These are phyloP conservation scores for Iris pallida DNA, from an alignment of 116 monocot species.

Conservation along the genomic window DNA sequence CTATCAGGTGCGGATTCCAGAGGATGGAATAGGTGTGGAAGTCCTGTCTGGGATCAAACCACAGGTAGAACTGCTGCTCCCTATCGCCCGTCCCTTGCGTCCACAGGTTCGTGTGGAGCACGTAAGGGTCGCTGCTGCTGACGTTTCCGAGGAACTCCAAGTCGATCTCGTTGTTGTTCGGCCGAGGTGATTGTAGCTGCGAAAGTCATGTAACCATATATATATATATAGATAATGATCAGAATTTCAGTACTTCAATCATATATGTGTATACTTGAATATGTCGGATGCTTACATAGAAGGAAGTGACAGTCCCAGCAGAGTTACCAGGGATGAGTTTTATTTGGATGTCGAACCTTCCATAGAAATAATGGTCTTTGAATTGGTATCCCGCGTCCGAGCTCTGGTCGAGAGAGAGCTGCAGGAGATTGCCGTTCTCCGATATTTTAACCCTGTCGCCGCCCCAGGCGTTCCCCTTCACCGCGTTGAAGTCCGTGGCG, in stretches of 20 bases:
- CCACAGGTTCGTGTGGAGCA: slow-evolving; percentile 4
- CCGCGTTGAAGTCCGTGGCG: background rate
- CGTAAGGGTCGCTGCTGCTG: background rate
- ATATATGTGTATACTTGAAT: no score
- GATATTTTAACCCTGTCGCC: background rate
- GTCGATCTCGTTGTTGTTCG: slow-evolving; percentile 7
- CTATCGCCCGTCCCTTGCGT: slow-evolving; percentile 7
- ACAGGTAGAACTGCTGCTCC: slow-evolving; percentile 13
- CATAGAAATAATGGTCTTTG: background rate
- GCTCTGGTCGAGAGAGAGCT: background rate
- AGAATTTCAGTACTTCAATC: no score
- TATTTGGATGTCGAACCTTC: background rate
- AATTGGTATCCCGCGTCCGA: background rate
- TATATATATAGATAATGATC: no score
- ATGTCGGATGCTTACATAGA: background rate
- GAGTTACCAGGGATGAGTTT: background rate
- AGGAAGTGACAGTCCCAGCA: background rate
- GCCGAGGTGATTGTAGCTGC: slow-evolving; percentile 4
- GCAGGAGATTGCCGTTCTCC: background rate
- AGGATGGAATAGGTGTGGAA: slow-evolving; percentile 12
- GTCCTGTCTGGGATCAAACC: slow-evolving; percentile 10
- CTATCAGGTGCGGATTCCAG: slow-evolving; percentile 2
- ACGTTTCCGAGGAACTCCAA: slow-evolving; percentile 10
- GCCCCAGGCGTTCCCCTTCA: background rate
- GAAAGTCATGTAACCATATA: no score